Conservation (phyloP, 345 rosid species). For the Citrus maxima region DNA sequence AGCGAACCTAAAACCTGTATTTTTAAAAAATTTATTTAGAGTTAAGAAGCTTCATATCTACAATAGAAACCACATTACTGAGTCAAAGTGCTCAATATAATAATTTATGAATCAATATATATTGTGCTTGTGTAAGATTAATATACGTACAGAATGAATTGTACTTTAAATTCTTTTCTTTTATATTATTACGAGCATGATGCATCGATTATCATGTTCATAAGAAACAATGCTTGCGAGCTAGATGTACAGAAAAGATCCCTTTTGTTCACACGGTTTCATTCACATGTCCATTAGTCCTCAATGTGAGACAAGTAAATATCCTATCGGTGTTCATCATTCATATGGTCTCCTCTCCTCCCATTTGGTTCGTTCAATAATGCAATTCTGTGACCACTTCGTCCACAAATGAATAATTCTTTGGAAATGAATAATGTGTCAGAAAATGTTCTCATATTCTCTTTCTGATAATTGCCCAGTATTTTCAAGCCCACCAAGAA, state of each 20-base stretch:
- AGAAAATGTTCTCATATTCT: background rate
- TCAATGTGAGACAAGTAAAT: background rate
- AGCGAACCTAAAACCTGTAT: background rate
- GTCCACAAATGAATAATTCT: background rate
- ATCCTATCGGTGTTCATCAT: too few species aligned
- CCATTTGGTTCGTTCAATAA: background rate
- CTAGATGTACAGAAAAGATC: background rate
- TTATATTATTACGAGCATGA: background rate
- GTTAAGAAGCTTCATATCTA: background rate
- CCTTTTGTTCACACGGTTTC: conserved; percentile 1
- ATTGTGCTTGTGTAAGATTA: background rate
- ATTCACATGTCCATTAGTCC: background rate
- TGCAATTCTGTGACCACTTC: background rate
- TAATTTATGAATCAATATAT: background rate
- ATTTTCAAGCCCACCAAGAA: background rate
- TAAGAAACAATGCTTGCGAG: background rate
- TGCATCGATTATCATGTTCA: background rate
- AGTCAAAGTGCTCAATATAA: background rate
- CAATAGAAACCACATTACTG: background rate
- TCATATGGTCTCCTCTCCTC: too few species aligned
- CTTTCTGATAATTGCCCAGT: background rate
- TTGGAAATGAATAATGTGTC: background rate
- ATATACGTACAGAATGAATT: background rate
- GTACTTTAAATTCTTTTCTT: background rate
- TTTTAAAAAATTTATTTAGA: too few species aligned